phyloP scores from a whole-genome alignment of 192 early-diverging fungal species.

The Podila minutissima region DNA sequence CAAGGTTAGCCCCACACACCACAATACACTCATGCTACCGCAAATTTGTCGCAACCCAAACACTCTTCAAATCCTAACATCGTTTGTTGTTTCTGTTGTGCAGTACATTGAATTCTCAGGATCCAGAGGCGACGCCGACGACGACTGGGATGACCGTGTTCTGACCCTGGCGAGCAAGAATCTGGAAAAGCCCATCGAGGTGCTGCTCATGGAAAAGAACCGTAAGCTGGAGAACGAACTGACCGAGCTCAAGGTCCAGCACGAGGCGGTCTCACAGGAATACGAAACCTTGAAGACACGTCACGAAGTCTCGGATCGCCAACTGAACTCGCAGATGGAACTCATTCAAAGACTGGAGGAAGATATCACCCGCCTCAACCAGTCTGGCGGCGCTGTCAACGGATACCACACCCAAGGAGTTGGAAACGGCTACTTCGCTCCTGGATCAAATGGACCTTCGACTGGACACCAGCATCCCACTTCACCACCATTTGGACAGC shows the following conservation, averaged over 20 bases:
- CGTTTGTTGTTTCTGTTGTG: neutral
- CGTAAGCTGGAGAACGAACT: slow-evolving; percentile 80
- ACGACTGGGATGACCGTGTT: slow-evolving; percentile 53
- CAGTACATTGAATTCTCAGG: slow-evolving; percentile 78
- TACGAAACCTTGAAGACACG: slow-evolving; percentile 27
- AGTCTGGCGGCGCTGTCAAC: neutral
- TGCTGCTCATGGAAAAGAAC: slow-evolving; percentile 84
- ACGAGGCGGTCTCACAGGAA: slow-evolving; percentile 38
- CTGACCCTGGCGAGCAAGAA: slow-evolving; percentile 52
- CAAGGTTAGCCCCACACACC: slow-evolving; percentile 58
- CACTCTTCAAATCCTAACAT: neutral
- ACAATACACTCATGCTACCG: neutral
- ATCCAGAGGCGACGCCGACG: slow-evolving; percentile 58
- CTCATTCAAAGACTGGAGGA: slow-evolving; percentile 65
- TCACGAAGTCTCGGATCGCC: slow-evolving; percentile 46
- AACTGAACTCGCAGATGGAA: slow-evolving; percentile 50
- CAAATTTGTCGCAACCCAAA: too few species aligned
- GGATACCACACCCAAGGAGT: neutral
- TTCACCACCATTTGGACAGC: slow-evolving; percentile 36
- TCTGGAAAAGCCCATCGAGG: slow-evolving; percentile 74
- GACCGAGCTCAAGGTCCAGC: slow-evolving; percentile 65
- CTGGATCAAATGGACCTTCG: neutral
- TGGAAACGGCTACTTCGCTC: slow-evolving; percentile 23
- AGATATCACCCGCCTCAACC: slow-evolving; percentile 62
- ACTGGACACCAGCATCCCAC: slow-evolving; percentile 25